These are phyloP conservation scores for Scheffersomyces segobiensis DNA, from an alignment of 1,139 yeast species.

Conservation along the genomic window DNA sequence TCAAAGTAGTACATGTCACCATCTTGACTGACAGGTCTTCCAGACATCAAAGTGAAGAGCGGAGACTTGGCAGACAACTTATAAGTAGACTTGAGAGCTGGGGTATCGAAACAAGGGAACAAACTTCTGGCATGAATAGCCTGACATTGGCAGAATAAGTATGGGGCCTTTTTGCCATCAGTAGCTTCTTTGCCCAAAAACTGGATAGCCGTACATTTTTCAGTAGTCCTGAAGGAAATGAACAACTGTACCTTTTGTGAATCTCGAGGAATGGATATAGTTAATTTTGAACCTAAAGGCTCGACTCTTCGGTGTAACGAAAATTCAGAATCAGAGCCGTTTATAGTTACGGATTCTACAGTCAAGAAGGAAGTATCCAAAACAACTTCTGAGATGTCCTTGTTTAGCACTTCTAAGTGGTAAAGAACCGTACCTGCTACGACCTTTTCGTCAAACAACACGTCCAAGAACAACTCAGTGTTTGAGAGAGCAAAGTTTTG, in stretches of 20 bases:
- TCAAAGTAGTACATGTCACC: slow-evolving; percentile 51
- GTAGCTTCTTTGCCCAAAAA: slow-evolving; percentile 79
- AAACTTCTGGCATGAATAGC: slow-evolving; percentile 88
- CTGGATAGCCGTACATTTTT: slow-evolving; percentile 79
- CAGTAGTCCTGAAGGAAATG: slow-evolving; percentile 66
- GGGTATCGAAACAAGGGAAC: slow-evolving; percentile 91
- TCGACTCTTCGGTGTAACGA: slow-evolving; percentile 50
- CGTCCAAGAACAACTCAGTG: slow-evolving; percentile 53
- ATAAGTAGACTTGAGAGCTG: slow-evolving; percentile 73
- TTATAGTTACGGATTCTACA: slow-evolving; percentile 47
- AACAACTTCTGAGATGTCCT: slow-evolving; percentile 34
- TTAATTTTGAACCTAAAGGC: slow-evolving; percentile 68
- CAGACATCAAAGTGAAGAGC: slow-evolving; percentile 71
- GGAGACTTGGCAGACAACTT: slow-evolving; percentile 62
- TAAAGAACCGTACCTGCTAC: slow-evolving; percentile 60
- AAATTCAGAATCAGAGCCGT: slow-evolving; percentile 37
- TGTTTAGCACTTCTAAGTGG: slow-evolving; percentile 31
- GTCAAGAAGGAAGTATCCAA: slow-evolving; percentile 72
- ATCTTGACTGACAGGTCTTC: slow-evolving; percentile 39
- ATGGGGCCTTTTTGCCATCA: slow-evolving; percentile 70
- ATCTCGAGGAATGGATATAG: slow-evolving; percentile 25
- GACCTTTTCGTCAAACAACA: slow-evolving; percentile 54
- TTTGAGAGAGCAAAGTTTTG: slow-evolving; percentile 47
- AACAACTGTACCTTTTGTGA: slow-evolving; percentile 29
- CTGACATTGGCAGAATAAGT: slow-evolving; percentile 87